A percentile compares a stretch with the other conserved stretches of the same genome.
Conservation (phyloP, 129 eudicot genomes). For the Artemisia annua region DNA sequence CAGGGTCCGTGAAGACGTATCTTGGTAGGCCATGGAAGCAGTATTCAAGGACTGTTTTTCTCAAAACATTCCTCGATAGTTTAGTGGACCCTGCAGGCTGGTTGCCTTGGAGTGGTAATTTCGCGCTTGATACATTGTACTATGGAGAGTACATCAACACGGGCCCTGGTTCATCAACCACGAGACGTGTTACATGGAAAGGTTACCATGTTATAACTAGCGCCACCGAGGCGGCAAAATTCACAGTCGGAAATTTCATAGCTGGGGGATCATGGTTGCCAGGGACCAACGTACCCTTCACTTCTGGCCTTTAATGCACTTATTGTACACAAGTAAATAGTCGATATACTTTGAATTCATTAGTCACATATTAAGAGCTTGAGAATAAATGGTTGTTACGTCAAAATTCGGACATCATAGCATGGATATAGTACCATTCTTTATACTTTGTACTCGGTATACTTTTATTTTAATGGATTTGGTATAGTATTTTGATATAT, state of each 20-base stretch:
- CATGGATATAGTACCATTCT: constrained; percentile 9
- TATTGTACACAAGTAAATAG: background rate
- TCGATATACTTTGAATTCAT: constrained; percentile 21
- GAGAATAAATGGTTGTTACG: constrained; percentile 28
- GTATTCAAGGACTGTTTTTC: constrained; percentile 50
- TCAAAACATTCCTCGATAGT: constrained; percentile 38
- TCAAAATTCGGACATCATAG: constrained; percentile 21
- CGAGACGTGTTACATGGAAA: constrained; percentile 45
- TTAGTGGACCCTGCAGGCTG: constrained; percentile 50
- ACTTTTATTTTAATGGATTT: background rate
- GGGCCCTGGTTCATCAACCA: constrained; percentile 46
- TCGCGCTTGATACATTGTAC: constrained; percentile 45
- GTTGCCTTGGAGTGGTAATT: constrained; percentile 53
- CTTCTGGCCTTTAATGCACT: constrained; percentile 43
- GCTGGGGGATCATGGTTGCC: constrained; percentile 62
- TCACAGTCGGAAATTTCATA: constrained; percentile 50
- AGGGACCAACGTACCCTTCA: constrained; percentile 46
- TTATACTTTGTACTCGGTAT: background rate
- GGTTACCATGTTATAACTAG: constrained; percentile 54
- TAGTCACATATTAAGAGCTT: background rate
- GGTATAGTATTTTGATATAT: background rate
- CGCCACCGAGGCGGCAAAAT: constrained; percentile 41
- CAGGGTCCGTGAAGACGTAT: constrained; percentile 41
- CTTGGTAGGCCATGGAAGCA: constrained; percentile 57
- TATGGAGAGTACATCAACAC: constrained; percentile 54